Conservation (phyloP, 805 yeast species). For the Kockiozyma suomiensis region DNA sequence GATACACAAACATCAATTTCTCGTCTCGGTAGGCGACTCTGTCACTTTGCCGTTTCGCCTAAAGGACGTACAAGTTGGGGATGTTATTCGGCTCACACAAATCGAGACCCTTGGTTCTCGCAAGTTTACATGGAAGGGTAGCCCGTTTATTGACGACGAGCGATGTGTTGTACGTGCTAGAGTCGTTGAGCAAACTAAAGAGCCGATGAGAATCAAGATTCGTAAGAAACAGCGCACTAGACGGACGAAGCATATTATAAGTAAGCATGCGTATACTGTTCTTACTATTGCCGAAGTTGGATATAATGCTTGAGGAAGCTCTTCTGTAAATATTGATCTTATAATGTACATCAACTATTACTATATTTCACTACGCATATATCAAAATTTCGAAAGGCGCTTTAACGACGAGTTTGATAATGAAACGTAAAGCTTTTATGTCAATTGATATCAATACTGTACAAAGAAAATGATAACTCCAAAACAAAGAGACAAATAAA, state of each 20-base stretch:
- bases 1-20: constrained; percentile 79
- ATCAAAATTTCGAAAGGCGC: no score
- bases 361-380: neutral
- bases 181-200: constrained; percentile 37
- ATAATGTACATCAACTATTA: neutral
- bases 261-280: constrained; percentile 36
- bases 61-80: constrained; percentile 81
- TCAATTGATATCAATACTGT: neutral
- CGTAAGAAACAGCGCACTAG: constrained; percentile 33
- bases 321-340: neutral
- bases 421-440: neutral
- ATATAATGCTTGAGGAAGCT: constrained; percentile 6
- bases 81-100: constrained; percentile 68
- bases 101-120: constrained; percentile 85
- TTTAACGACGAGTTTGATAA: no score
- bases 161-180: constrained; percentile 31
- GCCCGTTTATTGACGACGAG: constrained; percentile 52
- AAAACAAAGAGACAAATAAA: neutral
- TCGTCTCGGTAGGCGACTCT: constrained; percentile 89
- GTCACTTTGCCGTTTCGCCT: constrained; percentile 77
- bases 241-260: constrained; percentile 30
- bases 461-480: constrained; percentile 6
- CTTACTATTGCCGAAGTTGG: constrained; percentile 36
- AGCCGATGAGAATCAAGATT: constrained; percentile 33
- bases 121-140: constrained; percentile 67